Base-by-base conservation (phyloP, 805 yeast genomes). In the Hanseniaspora hatyaiensis region DNA sequence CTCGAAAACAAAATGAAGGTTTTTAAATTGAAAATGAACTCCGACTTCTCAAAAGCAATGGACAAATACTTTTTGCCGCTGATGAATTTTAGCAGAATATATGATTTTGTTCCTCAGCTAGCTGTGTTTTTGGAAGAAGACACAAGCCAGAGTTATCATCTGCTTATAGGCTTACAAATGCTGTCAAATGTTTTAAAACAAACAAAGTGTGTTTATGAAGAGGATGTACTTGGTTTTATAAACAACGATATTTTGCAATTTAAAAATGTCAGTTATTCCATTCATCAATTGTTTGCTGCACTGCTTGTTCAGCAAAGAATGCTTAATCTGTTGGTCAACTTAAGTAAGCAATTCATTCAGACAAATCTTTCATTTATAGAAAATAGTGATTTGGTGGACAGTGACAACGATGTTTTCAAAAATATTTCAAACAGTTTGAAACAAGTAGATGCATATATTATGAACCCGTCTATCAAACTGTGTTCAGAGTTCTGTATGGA, bases 201-300 rank as follows among this genome's bases (percentile, higher is more conserved):
- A 13, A 34, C 64, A 13, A 54, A 59, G 18, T 54, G 56, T 8
- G 15, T 43, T 2, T 29, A 36, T 24, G 18, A 37, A 12, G 29
- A 29, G 5, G n/a, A 22, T 8, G 30, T 40, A 9, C 11, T 16
- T 19, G n/a, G n/a, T 4, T 40, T 16, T 30, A 16, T 30, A 9
- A n/a, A 40, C 6, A 30, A 36, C 5, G 29, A n/a, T 4, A 45
- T 45, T 23, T 13, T 30, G 15, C 16, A 30, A 3, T 23, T 28
- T 9, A 31, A 44, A 16, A 30, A 22, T 8, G 15, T 30, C 4
- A 4, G 13, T 15, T 45, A 30, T 50, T 58, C 74, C 0, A 54
- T 73, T 34, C 81, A 77, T 53, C 63, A 72, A 50, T 60, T 74
- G 3, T 66, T 74, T 49, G 65, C 73, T 11, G 50, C 58, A 16